Evolutionary conservation across 2,329 filamentous ascomycete genomes (phyloP).

Genomic region (Cladosporium sphaerospermum): DNA sequence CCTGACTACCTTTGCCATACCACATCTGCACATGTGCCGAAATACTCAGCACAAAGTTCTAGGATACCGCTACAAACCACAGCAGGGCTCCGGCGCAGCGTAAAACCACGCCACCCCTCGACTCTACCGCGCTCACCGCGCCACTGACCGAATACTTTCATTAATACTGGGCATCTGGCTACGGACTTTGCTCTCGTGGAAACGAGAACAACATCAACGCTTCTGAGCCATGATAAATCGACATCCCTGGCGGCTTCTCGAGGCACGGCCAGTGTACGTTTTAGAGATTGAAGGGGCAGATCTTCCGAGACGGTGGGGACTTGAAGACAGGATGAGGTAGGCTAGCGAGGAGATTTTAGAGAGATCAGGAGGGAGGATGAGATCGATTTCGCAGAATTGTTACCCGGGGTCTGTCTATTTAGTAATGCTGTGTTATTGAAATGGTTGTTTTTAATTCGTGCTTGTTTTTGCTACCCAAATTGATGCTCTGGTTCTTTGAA

Average conservation of each 20-base stretch:
- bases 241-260: no score
- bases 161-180: conserved; percentile 12
- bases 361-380: no score
- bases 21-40: conserved; percentile 9
- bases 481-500: no score
- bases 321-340: conserved; percentile 11
- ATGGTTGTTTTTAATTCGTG: no score
- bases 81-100: conserved; percentile 12
- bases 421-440: no score
- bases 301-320: conserved; percentile 15
- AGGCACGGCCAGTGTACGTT: no score
- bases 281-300: conserved; percentile 16
- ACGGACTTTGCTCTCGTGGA: conserved; percentile 1
- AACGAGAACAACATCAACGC: no score
- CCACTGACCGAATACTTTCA: conserved; percentile 20
- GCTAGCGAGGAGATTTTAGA: no score
- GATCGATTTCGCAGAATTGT: no score
- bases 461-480: no score
- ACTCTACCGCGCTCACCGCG: conserved; percentile 4
- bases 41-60: conserved; percentile 14
- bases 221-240: no score
- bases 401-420: no score
- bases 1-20: background rate
- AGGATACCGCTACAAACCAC: conserved; percentile 16
- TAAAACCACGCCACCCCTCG: conserved; percentile 13